Conservation (phyloP, 805 yeast species). For the Ogataea minuta region DNA sequence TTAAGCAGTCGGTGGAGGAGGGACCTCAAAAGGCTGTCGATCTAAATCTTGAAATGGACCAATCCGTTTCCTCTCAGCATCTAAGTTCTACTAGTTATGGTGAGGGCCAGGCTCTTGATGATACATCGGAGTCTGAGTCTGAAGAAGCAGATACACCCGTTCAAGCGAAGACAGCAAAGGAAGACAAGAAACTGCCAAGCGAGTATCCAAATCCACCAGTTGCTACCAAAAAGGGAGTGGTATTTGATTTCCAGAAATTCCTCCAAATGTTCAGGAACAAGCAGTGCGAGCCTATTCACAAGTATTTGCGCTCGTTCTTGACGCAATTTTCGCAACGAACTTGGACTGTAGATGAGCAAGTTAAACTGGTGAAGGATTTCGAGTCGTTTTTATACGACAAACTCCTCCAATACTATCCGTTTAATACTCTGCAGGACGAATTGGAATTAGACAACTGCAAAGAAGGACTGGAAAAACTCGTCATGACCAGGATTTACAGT, state of each 20-base stretch:
- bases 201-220: conserved; percentile 33
- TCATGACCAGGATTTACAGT: conserved; percentile 81
- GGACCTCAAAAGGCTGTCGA: too few relatives aligned
- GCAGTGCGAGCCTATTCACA: conserved; percentile 83
- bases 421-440: conserved; percentile 57
- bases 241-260: conserved; percentile 84
- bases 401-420: conserved; percentile 66
- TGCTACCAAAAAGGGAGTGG: conserved; percentile 29
- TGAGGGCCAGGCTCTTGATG: conserved; percentile 20
- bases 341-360: conserved; percentile 78
- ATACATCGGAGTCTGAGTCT: conserved; percentile 15
- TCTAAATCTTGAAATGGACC: neutral
- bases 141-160: too few relatives aligned
- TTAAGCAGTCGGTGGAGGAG: neutral
- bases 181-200: conserved; percentile 4
- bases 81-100: conserved; percentile 27
- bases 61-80: conserved; percentile 8
- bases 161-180: conserved; percentile 4
- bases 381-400: conserved; percentile 66
- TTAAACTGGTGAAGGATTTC: conserved; percentile 75
- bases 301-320: conserved; percentile 81
- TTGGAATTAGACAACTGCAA: conserved; percentile 65
- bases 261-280: conserved; percentile 66
- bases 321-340: conserved; percentile 66
- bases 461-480: conserved; percentile 89